A percentile compares a stretch with the other conserved stretches of the same genome.
These are phyloP conservation scores for Kwoniella shivajii DNA, from an alignment of 1,284 basidiomycete species.

Conservation along the genomic window DNA sequence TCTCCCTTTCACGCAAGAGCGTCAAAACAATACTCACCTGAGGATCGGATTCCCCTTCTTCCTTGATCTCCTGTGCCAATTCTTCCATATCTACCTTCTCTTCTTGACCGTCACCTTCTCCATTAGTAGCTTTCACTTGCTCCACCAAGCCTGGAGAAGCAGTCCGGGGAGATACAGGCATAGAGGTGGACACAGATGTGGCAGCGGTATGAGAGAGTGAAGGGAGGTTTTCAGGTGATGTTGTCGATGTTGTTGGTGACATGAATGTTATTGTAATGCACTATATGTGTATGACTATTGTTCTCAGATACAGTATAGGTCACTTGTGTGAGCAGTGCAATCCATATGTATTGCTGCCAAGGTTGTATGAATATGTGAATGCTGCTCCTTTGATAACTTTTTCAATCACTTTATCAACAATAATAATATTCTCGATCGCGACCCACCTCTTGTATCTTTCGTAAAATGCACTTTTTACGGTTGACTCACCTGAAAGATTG, in stretches of 20 bases:
- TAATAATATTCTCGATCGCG: constrained; percentile 4
- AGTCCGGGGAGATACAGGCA: constrained; percentile 39
- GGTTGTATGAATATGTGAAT: too few species aligned
- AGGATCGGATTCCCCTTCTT: constrained; percentile 43
- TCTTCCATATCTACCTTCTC: constrained; percentile 16
- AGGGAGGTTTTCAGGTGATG: constrained; percentile 23
- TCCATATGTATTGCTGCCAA: too few species aligned
- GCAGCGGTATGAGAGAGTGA: constrained; percentile 20
- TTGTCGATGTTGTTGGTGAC: constrained; percentile 8
- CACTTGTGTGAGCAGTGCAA: too few species aligned
- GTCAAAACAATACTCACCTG: constrained; percentile 20
- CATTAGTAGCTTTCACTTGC: constrained; percentile 14
- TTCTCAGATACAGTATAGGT: too few species aligned
- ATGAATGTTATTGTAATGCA: not conserved
- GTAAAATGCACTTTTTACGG: not conserved
- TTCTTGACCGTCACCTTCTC: constrained; percentile 9
- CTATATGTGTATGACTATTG: not conserved
- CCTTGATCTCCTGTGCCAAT: constrained; percentile 21
- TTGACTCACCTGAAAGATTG: not conserved
- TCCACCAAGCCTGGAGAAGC: constrained; percentile 16
- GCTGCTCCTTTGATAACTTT: too few species aligned
- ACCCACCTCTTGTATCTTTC: not conserved
- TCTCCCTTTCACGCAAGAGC: not conserved
- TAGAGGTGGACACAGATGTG: constrained; percentile 35
- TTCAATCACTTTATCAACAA: too few species aligned